Base-by-base conservation (phyloP, 768 basidiomycete genomes). In the Mycena indigotica region DNA sequence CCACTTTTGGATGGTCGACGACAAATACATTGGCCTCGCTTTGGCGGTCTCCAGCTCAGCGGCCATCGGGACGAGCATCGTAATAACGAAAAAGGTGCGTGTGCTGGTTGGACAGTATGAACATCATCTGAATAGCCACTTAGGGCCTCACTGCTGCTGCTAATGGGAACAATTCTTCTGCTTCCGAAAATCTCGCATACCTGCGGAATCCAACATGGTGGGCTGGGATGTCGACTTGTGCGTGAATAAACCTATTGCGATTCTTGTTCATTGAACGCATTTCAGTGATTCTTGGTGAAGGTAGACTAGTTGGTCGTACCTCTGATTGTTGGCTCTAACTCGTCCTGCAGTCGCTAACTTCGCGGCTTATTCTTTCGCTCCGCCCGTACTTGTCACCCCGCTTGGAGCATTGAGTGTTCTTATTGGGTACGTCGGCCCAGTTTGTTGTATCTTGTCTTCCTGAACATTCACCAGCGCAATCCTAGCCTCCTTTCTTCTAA, bases 321-420 rank as follows among this genome's bases (percentile, higher is more conserved):
- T n/a, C n/a, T n/a, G n/a, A n/a, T n/a, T n/a, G n/a, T n/a, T n/a
- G n/a, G n/a, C n/a, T n/a, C n/a, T n/a, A n/a, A n/a, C n/a, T n/a
- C n/a, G n/a, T n/a, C n/a, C n/a, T n/a, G n/a, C n/a, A n/a, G 87
- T 88, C 57, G 89, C 90, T 54, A 91, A 91, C 75, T 98, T 98
- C 73, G 94, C 95, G 5, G 96, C 96, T 6, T 98, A 98, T 70
- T 91, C 94, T 0, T 99, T 98, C 66, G 97, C 97, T 2, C 97
- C 96, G 59, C 93, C 97, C 65, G 95, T 98, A 68, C 80, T 99
- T 55, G 95, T 99, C n/a, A 98, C 96, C 1, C 97, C 97, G 1
- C 75, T 99, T n/a, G 97, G 97, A 53, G 95, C 96, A 21, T 79
- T 97, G 40, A 95, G 93, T 70, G 97, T 99, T 13, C 82, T 99